Evolutionary conservation across 306 rosid species (phyloP), one percentile per base, ranked within the genome.

Genomic region (Cyamopsis tetragonoloba): DNA sequence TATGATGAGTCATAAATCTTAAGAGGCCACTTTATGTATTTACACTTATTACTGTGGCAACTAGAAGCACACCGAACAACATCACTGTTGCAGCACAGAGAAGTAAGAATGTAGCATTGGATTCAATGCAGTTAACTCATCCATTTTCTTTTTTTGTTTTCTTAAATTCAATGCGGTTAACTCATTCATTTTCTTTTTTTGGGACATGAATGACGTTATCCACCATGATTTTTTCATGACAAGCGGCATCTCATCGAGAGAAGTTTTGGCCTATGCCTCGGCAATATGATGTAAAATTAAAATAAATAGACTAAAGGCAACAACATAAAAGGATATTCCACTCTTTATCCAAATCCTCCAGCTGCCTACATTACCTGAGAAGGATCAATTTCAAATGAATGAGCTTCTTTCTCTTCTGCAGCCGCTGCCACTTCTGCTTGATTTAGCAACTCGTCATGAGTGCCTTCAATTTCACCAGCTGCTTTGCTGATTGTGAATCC

Each of bases 381-480:
- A 28, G 91, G 89, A 68, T 91, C 91, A 65, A 91, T 47, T 73
- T 91, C 98, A 72, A 88, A 93, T 59, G 96, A 71, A 83, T 93
- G 97, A 60, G 96, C 78, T 78, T 86, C 91, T 83, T 91, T 93
- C 79, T 89, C 97, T 70, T 89, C 96, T 23, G 88, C 96, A 26
- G 68, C 96, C 19, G 98, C 97, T 15, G 91, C 96, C 73, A 84
- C 79, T 84, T 88, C 95, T 56, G 95, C 98, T 83, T 84, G 87
- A 79, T 86, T 81, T 28, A 93, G 72, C 86, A 93, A 85, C 65
- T 87, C 93, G 31, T 81, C 89, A 34, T 85, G 89, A 51, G 80
- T 84, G 68, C 80, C 81, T 68, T 50, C 79, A 80, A 86, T 79
- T 79, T 93, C 98, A 72, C 96, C 95, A 38, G 82, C 72, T 72